Percentiles rank a stretch among this genome's conserved stretches.
These are phyloP conservation scores for Aureobasidium sp. DNA, from an alignment of 2,329 filamentous ascomycete genomes.

Conservation along the genomic window DNA sequence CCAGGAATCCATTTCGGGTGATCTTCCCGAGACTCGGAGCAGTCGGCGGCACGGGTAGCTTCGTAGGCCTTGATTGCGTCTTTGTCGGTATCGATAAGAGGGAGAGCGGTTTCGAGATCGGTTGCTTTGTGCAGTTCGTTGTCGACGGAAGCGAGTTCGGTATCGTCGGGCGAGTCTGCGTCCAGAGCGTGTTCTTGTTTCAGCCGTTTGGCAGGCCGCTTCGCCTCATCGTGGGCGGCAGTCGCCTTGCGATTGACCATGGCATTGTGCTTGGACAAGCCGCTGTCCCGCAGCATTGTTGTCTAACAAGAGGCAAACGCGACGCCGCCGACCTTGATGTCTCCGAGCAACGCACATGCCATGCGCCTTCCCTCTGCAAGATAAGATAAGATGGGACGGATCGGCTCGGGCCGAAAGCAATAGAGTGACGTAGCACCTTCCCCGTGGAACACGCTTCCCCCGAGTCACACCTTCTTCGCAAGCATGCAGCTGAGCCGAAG, in stretches of 20 bases:
- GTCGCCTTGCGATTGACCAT: conserved; percentile 41
- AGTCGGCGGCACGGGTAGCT: conserved; percentile 38
- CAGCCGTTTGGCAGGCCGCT: conserved; percentile 33
- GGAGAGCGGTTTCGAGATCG: conserved; percentile 63
- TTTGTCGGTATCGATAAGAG: conserved; percentile 55
- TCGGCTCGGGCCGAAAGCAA: neutral
- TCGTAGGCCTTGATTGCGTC: conserved; percentile 76
- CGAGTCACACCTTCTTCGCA: neutral
- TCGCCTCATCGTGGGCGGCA: conserved; percentile 28
- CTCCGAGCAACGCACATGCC: neutral
- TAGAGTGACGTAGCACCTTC: neutral
- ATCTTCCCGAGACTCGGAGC: conserved; percentile 21
- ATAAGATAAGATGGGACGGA: neutral
- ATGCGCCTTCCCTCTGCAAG: too few species aligned
- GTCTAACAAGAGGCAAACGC: neutral
- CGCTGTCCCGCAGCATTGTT: conserved; percentile 30
- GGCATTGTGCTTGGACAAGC: conserved; percentile 37
- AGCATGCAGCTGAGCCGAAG: conserved; percentile 1
- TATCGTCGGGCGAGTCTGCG: conserved; percentile 2
- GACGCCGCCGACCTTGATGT: conserved; percentile 2
- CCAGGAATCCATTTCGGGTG: conserved; percentile 61
- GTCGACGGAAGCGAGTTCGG: conserved; percentile 21
- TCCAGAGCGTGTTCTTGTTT: conserved; percentile 25
- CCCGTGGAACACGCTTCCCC: neutral
- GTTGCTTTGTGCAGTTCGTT: conserved; percentile 34